phyloP scores from a whole-genome alignment of 2,329 filamentous ascomycete genomes.

The Gliomastix tumulicola region DNA sequence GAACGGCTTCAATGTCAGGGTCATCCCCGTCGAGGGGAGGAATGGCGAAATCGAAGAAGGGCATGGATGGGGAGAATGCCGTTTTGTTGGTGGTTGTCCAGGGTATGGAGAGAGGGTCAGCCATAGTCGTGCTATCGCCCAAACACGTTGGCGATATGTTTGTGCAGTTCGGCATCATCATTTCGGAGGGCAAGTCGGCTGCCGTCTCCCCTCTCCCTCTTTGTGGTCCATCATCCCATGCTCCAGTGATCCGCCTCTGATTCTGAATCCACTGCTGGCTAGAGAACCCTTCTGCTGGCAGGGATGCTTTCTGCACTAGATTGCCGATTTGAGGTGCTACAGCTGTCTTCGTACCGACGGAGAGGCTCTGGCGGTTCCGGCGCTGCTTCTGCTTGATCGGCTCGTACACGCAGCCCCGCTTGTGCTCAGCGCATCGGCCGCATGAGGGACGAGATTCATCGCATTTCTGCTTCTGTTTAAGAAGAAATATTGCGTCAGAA shows the following conservation, averaged over 20 bases:
- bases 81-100: constrained; percentile 15
- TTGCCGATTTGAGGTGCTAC: constrained; percentile 6
- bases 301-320: not conserved
- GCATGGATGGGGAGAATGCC: constrained; percentile 21
- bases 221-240: not conserved
- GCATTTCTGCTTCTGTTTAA: constrained; percentile 51
- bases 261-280: constrained; percentile 5
- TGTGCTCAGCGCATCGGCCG: constrained; percentile 41
- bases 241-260: not conserved
- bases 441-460: constrained; percentile 45
- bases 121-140: constrained; percentile 4
- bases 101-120: constrained; percentile 9
- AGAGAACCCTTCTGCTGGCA: not conserved
- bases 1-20: constrained; percentile 19
- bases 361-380: constrained; percentile 19
- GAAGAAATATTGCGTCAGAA: not conserved
- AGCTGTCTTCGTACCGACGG: constrained; percentile 7
- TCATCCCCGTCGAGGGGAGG: constrained; percentile 15
- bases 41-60: constrained; percentile 22
- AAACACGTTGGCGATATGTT: too few species aligned
- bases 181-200: not conserved
- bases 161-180: too few species aligned
- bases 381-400: constrained; percentile 32
- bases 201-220: not conserved
- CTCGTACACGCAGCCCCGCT: constrained; percentile 42